phyloP scores from a whole-genome alignment of 208 protist species.

The Trypanosoma congolense region DNA sequence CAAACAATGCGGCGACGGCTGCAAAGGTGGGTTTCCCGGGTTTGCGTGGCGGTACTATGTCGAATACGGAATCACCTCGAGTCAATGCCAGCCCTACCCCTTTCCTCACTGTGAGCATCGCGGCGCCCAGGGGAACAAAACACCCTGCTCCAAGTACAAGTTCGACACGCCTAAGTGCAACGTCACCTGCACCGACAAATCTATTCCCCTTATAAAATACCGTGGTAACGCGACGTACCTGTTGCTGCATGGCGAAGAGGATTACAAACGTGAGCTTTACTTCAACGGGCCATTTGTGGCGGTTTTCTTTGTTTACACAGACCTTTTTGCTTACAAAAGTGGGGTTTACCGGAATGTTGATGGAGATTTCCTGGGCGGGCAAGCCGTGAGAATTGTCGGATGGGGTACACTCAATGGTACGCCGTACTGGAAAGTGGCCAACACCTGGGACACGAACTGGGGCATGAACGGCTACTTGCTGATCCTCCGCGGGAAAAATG shows the following conservation, averaged over 20 bases:
- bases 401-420: conserved; percentile 72
- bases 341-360: conserved; percentile 86
- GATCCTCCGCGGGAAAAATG: conserved; percentile 65
- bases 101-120: conserved; percentile 75
- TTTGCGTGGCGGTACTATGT: conserved; percentile 72
- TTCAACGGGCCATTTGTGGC: conserved; percentile 84
- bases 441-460: conserved; percentile 88
- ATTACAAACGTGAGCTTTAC: conserved; percentile 82
- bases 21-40: conserved; percentile 76
- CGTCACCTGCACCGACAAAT: conserved; percentile 36
- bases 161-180: conserved; percentile 80
- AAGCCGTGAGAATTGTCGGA: conserved; percentile 84
- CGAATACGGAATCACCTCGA: conserved; percentile 52
- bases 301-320: conserved; percentile 85
- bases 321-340: conserved; percentile 84
- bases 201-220: conserved; percentile 35
- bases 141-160: conserved; percentile 49
- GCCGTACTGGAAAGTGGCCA: conserved; percentile 88
- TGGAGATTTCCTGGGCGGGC: conserved; percentile 63
- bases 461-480: conserved; percentile 85
- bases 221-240: conserved; percentile 48
- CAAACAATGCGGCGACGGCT: conserved; percentile 69
- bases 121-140: conserved; percentile 43
- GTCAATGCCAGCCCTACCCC: conserved; percentile 81
- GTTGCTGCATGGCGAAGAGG: conserved; percentile 42